These are phyloP conservation scores for Saccharomycopsis sp. DNA, from an alignment of 805 yeast genomes.

Conservation along the genomic window DNA sequence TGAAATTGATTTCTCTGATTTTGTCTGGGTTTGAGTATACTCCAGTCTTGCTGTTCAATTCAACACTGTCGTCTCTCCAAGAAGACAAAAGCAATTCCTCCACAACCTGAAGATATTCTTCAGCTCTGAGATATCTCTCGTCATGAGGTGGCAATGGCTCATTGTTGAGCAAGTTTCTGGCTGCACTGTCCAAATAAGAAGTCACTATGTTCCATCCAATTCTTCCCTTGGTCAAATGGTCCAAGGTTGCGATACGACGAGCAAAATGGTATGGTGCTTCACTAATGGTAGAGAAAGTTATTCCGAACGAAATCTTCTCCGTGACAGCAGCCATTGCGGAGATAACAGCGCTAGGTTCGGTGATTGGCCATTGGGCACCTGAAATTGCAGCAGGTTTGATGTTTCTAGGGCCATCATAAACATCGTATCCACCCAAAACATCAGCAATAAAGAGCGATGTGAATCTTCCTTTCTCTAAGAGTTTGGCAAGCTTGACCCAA, in stretches of 20 bases:
- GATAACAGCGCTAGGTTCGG: constrained; percentile 34
- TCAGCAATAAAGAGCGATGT: constrained; percentile 37
- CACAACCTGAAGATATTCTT: constrained; percentile 35
- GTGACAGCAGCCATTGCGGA: constrained; percentile 41
- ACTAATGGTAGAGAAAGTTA: constrained; percentile 38
- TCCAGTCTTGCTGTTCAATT: constrained; percentile 26
- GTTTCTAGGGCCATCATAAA: constrained; percentile 29
- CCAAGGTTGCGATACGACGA: constrained; percentile 39
- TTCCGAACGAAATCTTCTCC: constrained; percentile 34
- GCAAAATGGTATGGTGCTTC: constrained; percentile 39
- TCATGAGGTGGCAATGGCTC: constrained; percentile 34
- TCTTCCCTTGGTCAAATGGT: constrained; percentile 37
- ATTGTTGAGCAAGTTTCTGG: constrained; percentile 35
- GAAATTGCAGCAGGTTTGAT: constrained; percentile 16
- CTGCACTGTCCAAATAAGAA: constrained; percentile 38
- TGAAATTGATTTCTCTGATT: constrained; percentile 36
- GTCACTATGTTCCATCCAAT: constrained; percentile 45
- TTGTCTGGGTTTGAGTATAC: constrained; percentile 35
- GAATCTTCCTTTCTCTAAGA: constrained; percentile 35
- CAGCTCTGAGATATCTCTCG: constrained; percentile 35
- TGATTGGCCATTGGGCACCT: constrained; percentile 33
- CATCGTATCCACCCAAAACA: constrained; percentile 36
- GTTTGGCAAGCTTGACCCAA: constrained; percentile 35
- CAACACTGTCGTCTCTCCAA: constrained; percentile 39
- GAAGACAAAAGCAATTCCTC: constrained; percentile 36